Base-by-base conservation (phyloP, 805 yeast species). In the Aciculoconidium aculeatum region DNA sequence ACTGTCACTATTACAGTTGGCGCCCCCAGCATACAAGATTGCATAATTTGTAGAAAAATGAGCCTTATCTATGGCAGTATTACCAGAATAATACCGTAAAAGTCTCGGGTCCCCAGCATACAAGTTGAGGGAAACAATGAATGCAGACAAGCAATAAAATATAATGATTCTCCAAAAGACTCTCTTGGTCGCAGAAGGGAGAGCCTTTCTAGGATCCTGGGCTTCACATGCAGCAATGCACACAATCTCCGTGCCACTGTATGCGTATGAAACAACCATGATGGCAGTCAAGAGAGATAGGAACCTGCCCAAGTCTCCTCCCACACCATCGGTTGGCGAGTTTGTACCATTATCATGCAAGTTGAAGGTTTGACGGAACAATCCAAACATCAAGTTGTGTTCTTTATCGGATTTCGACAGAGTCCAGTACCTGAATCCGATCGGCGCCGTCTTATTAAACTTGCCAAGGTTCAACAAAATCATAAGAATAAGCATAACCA, bases 211-310 rank as follows among this genome's bases (percentile, higher is more conserved):
- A 4, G 95, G 94, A 40, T 81, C 78, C 36, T 78, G 65, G n/a
- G 88, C 82, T 51, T 84, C 95, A 51, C 88, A 83, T 5, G 90
- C 86, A 3, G 92, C 90, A 31, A 83, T 74, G 39, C 83, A 76
- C 8, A 85, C 88, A 50, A 80, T 76, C 42, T 84, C 94, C 1
- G 87, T 80, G 0, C 94, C 94, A 27, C 81, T 75, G 45, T 78
- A 84, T 0, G 94, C 81, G 51, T 79, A 84, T 0, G 85, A 65
- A 0, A 87, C 77, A 12, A 77, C 73, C 26, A 76, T 55, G 6
- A 77, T 57, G 1, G 86, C 84, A 1, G 76, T 70, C 19, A 79
- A 32, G 6, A 81, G 51, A 5, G 82, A 74, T 25, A 79, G 55
- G 29, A 82, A 66, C 23, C 82, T 50, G 0, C 90, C 92, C 27